Evolutionary conservation across 257 asterid genomes (phyloP).

Genomic region (Misopates orontium): DNA sequence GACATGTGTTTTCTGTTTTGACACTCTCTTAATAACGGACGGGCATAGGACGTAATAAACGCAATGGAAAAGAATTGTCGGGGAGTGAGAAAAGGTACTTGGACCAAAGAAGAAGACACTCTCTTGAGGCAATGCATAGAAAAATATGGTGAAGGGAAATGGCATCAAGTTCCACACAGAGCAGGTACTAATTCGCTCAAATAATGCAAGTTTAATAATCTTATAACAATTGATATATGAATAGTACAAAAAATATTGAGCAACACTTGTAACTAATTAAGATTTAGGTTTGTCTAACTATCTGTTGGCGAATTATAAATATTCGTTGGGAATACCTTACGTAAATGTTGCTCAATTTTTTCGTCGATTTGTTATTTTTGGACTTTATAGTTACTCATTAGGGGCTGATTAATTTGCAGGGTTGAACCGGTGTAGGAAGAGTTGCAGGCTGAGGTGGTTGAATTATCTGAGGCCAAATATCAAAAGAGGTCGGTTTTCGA

Average conservation of each 20-base stretch:
- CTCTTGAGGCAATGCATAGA: conserved; percentile 39
- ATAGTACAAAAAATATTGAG: too few relatives aligned
- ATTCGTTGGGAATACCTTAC: too few relatives aligned
- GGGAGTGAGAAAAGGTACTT: conserved; percentile 43
- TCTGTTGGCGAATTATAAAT: too few relatives aligned
- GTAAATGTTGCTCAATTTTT: too few relatives aligned
- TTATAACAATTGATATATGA: too few relatives aligned
- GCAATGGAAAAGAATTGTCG: conserved; percentile 4
- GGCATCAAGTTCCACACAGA: conserved; percentile 51
- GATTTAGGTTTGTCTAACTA: too few relatives aligned
- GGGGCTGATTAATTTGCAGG: conserved; percentile 31
- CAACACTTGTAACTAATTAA: too few relatives aligned
- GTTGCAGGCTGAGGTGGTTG: conserved; percentile 45
- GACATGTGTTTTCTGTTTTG: background rate
- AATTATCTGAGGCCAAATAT: conserved; percentile 37
- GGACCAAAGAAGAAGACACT: conserved; percentile 46
- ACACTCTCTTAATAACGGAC: too few relatives aligned
- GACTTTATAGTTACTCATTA: too few relatives aligned
- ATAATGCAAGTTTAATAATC: too few relatives aligned
- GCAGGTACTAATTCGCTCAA: conserved; percentile 40
- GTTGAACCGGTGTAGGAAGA: conserved; percentile 43
- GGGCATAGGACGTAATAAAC: too few relatives aligned
- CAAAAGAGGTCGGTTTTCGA: conserved; percentile 31
- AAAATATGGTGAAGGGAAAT: conserved; percentile 46
- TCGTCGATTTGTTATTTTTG: too few relatives aligned